These are phyloP conservation scores for Camelina sativa DNA, from an alignment of 345 rosid species.

Conservation along the genomic window DNA sequence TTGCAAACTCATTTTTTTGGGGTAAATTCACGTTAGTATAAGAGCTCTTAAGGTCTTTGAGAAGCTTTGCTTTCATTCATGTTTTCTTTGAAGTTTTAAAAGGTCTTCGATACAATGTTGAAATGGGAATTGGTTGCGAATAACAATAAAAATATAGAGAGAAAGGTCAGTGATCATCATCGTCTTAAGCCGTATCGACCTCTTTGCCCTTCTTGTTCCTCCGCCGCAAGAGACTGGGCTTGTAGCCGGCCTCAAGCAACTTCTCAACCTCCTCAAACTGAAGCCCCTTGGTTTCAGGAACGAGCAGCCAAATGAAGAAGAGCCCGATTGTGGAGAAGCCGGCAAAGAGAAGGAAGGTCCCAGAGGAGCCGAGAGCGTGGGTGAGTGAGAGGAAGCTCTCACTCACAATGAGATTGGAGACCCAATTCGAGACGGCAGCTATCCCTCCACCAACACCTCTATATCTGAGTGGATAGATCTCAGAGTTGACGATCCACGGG, in stretches of 20 bases:
- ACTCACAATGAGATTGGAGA: conserved; percentile 74
- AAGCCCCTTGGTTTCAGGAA: conserved; percentile 87
- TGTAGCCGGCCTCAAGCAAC: conserved; percentile 63
- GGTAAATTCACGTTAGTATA: no score
- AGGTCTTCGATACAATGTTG: not conserved
- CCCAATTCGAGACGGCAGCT: conserved; percentile 80
- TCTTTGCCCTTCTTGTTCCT: conserved; percentile 32
- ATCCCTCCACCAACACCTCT: conserved; percentile 90
- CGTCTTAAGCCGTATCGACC: conserved; percentile 32
- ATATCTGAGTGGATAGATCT: conserved; percentile 83
- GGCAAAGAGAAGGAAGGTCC: conserved; percentile 73
- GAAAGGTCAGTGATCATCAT: not conserved
- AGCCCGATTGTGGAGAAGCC: conserved; percentile 55
- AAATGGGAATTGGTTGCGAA: not conserved
- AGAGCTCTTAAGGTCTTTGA: not conserved
- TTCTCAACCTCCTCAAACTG: conserved; percentile 80
- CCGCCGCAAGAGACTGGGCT: conserved; percentile 46
- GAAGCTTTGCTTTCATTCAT: not conserved
- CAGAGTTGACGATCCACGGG: conserved; percentile 96
- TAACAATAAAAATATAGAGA: not conserved
- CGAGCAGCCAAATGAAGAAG: conserved; percentile 61
- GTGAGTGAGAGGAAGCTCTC: conserved; percentile 64
- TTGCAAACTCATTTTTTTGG: not conserved
- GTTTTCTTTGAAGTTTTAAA: not conserved
- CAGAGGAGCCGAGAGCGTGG: conserved; percentile 58